A percentile compares a stretch with the other conserved stretches of the same genome.
Conservation (phyloP, 2,329 filamentous ascomycete genomes). For the Cordyceps tenuipes region DNA sequence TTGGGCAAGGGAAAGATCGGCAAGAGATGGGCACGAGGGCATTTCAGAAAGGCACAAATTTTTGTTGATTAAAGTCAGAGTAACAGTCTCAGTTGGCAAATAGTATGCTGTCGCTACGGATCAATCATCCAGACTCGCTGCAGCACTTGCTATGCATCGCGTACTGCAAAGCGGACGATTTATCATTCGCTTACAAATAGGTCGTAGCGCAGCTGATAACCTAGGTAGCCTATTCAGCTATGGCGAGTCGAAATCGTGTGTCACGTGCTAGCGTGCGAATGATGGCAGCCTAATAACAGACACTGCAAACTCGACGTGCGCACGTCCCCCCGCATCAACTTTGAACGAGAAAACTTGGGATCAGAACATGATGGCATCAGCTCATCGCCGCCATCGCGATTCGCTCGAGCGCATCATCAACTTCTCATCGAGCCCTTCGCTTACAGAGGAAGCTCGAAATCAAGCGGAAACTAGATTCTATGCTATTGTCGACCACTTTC, state of each 20-base stretch:
- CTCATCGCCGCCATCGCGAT: not conserved
- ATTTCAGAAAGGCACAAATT: constrained; percentile 12
- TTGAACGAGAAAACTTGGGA: not conserved
- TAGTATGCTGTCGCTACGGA: no score
- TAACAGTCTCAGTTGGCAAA: not conserved
- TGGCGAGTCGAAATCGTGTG: not conserved
- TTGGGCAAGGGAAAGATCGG: constrained; percentile 8
- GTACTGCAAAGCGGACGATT: no score
- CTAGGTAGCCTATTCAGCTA: no score
- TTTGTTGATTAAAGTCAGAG: not conserved
- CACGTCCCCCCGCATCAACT: not conserved
- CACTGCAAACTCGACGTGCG: not conserved
- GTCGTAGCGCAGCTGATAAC: no score
- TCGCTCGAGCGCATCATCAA: not conserved
- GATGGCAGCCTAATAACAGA: not conserved
- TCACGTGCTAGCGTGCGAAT: not conserved
- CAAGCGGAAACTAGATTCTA: not conserved
- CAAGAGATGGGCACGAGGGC: constrained; percentile 14
- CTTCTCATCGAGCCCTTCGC: not conserved
- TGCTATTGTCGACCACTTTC: not conserved
- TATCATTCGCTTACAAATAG: no score
- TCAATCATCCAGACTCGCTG: no score
- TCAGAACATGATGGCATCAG: not conserved
- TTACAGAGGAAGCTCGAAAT: not conserved
- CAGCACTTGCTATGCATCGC: not conserved